Evolutionary conservation across 2,329 filamentous ascomycete genomes (phyloP), one percentile per base, ranked within the genome.

Genomic region (Bimuria novae-zelandiae): DNA sequence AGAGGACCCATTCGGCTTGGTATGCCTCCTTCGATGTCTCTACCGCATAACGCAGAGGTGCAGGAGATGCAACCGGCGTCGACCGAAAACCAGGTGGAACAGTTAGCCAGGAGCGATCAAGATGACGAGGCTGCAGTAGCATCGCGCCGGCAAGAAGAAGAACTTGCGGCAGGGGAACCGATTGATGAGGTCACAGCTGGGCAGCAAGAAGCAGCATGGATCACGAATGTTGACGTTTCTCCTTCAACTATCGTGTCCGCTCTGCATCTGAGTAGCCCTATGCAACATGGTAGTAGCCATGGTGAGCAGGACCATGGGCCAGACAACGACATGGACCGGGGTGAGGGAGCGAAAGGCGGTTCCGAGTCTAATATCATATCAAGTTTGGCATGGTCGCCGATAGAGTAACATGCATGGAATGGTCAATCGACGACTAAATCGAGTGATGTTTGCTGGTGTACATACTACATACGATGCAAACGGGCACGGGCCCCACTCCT

Each of bases 231-330:
- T n/a, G 22, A 35, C n/a, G n/a, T n/a, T 41, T 51, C 46, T 21
- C 37, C 44, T 19, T 56, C 43, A 27, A 58, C 51, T 11, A 41
- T 56, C 21, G 48, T 56, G 21, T 58, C 51, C 4, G 56, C 54
- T 35, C 30, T 60, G 17, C 44, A 58, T 29, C 49, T 45, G 41
- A 54, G 52, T 27, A 49, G 27, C 14, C 35, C 32, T 7, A 23
- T 16, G 17, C 33, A 14, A 30, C 4, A 12, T 8, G 12, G 7
- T 5, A 17, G 27, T 16, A 14, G 22, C 11, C 25, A 23, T 3
- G 21, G 17, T 41, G n/a, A 14, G 5, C 16, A 41, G 5, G 14
- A 32, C 22, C 7, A 19, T 29, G 19, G 12, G 23, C n/a, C n/a
- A 21, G 25, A 19, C 7, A 12, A 21, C 16, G 30, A 7, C 0